Conservation (phyloP, 2,329 filamentous ascomycete genomes). For the Colletotrichum brevisporum region DNA sequence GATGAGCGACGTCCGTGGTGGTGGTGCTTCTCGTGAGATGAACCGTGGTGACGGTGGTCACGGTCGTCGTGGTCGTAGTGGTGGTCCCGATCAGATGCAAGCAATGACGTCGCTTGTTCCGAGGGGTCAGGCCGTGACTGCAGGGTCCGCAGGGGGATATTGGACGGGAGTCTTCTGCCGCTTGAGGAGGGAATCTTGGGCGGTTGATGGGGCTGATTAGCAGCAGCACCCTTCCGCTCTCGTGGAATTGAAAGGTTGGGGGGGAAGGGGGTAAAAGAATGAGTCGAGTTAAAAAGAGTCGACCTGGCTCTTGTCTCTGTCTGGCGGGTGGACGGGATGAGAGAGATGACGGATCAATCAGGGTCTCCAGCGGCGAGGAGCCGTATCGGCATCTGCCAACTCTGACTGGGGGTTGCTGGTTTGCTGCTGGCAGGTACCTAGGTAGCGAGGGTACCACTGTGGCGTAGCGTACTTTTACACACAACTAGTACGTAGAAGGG, state of each 20-base stretch:
- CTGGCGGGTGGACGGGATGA: slow-evolving; percentile 16
- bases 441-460: too few species aligned
- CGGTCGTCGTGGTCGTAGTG: slow-evolving; percentile 58
- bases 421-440: neutral
- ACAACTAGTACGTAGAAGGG: too few species aligned
- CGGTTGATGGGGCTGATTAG: slow-evolving; percentile 79
- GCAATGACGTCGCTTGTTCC: slow-evolving; percentile 61
- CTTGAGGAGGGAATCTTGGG: slow-evolving; percentile 88
- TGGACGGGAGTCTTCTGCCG: slow-evolving; percentile 79
- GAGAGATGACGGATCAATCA: slow-evolving; percentile 34
- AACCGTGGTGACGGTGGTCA: slow-evolving; percentile 52
- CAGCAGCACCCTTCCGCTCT: slow-evolving; percentile 78
- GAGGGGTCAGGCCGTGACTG: slow-evolving; percentile 55
- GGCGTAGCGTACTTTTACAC: too few species aligned
- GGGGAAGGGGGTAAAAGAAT: slow-evolving; percentile 49
- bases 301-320: slow-evolving; percentile 16
- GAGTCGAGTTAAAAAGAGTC: slow-evolving; percentile 48
- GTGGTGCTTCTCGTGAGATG: slow-evolving; percentile 59
- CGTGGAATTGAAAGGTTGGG: slow-evolving; percentile 49
- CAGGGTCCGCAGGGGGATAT: slow-evolving; percentile 89
- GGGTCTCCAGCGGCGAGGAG: slow-evolving; percentile 18
- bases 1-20: slow-evolving; percentile 63
- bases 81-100: slow-evolving; percentile 53
- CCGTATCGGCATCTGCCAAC: slow-evolving; percentile 23
- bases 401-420: slow-evolving; percentile 12